Conservation (phyloP, 2,329 filamentous ascomycete genomes). For the Fusarium sp. region DNA sequence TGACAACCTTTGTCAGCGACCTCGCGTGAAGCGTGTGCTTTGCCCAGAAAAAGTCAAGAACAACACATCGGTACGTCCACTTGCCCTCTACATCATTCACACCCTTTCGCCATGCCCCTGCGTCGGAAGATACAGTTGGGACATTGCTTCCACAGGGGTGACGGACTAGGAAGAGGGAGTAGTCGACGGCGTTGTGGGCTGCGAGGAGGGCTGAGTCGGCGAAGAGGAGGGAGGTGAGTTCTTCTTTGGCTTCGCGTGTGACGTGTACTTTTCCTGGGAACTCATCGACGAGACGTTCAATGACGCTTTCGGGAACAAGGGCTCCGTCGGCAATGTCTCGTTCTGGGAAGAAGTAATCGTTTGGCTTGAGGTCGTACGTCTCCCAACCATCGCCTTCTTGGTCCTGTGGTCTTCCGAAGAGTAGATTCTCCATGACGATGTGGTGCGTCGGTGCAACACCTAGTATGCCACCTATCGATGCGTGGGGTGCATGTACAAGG, state of each 20-base stretch:
- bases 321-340: constrained; percentile 74
- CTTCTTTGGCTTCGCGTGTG: constrained; percentile 62
- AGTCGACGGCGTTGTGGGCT: constrained; percentile 75
- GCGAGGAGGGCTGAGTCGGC: constrained; percentile 72
- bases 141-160: constrained; percentile 32
- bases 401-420: constrained; percentile 66
- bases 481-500: constrained; percentile 67
- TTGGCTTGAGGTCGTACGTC: constrained; percentile 79
- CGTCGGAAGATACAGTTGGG: constrained; percentile 23
- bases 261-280: constrained; percentile 75
- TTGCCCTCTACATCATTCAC: constrained; percentile 69
- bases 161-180: constrained; percentile 78
- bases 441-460: constrained; percentile 75
- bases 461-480: constrained; percentile 68
- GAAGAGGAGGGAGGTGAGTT: constrained; percentile 65
- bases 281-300: constrained; percentile 72
- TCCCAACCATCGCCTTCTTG: constrained; percentile 65
- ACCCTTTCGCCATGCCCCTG: constrained; percentile 68
- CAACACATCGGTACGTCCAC: constrained; percentile 73
- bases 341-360: constrained; percentile 80
- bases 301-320: constrained; percentile 72
- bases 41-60: constrained; percentile 84
- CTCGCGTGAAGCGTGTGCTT: constrained; percentile 76
- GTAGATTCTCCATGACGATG: constrained; percentile 81
- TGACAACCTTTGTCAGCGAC: constrained; percentile 73